Percentiles rank a stretch among this genome's conserved stretches.
Evolutionary conservation across 371 early-diverging fungal species (phyloP).

Genomic region (Rhizopus arrhizus): DNA sequence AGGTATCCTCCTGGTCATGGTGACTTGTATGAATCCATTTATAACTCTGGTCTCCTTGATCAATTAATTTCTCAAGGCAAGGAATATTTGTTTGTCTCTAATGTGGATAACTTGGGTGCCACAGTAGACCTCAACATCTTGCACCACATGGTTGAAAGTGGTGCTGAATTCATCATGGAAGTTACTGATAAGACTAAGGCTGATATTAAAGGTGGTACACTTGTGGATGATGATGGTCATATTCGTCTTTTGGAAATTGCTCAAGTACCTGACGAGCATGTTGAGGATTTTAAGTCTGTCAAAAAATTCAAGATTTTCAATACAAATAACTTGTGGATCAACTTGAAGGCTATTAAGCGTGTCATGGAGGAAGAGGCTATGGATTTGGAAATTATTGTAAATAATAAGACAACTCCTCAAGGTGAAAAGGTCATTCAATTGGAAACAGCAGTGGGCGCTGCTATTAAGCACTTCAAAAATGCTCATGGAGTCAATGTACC

Average conservation of each 20-base stretch:
- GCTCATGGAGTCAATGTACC: slow-evolving; percentile 99
- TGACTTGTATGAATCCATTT: slow-evolving; percentile 95
- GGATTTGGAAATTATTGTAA: slow-evolving; percentile 97
- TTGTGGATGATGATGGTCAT: slow-evolving; percentile 96
- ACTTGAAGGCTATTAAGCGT: slow-evolving; percentile 94
- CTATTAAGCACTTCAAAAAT: slow-evolving; percentile 97
- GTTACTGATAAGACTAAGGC: slow-evolving; percentile 99
- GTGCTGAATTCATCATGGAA: slow-evolving; percentile 98
- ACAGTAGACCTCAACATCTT: slow-evolving; percentile 96
- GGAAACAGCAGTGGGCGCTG: slow-evolving; percentile 99
- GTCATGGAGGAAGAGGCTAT: slow-evolving; percentile 82
- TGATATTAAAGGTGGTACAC: slow-evolving; percentile 99
- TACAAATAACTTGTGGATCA: slow-evolving; percentile 99
- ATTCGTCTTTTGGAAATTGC: slow-evolving; percentile 98
- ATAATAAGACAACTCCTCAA: slow-evolving; percentile 85
- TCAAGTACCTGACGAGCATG: slow-evolving; percentile 97
- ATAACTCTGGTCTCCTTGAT: slow-evolving; percentile 95
- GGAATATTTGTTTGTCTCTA: slow-evolving; percentile 98
- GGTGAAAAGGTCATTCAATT: slow-evolving; percentile 98
- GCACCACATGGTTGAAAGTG: slow-evolving; percentile 87
- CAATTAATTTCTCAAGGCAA: slow-evolving; percentile 95
- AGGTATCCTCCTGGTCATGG: slow-evolving; percentile 99
- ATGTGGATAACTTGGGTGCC: slow-evolving; percentile 99
- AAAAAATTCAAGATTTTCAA: slow-evolving; percentile 99
- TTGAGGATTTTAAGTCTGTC: slow-evolving; percentile 98